Percentiles rank a stretch among this genome's conserved stretches.
phyloP scores from a whole-genome alignment of 805 yeast species.

The Pichia kluyveri region DNA sequence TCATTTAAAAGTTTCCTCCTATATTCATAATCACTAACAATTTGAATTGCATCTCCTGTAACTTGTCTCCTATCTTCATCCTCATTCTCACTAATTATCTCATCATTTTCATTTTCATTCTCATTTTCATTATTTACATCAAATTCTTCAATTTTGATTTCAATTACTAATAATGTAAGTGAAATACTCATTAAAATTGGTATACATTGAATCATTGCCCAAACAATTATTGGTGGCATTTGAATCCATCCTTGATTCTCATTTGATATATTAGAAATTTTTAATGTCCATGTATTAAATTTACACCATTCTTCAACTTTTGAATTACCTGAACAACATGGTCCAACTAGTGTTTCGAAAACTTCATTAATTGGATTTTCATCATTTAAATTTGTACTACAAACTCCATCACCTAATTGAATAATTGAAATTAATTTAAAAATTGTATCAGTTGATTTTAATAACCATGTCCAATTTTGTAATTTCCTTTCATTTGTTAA shows the following conservation, averaged over 20 bases:
- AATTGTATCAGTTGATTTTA: conserved; percentile 15
- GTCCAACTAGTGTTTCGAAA: conserved; percentile 17
- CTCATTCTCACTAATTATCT: conserved; percentile 2
- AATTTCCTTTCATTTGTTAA: background rate
- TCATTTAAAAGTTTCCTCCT: conserved; percentile 4
- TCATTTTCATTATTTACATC: background rate
- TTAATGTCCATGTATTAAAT: conserved; percentile 9
- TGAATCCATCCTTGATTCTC: conserved; percentile 34
- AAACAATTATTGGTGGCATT: conserved; percentile 11
- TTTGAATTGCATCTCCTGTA: background rate
- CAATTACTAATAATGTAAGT: background rate
- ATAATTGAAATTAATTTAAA: conserved; percentile 26
- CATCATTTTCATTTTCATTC: background rate
- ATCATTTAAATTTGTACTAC: conserved; percentile 9
- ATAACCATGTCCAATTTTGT: conserved; percentile 6
- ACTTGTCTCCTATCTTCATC: conserved; percentile 4
- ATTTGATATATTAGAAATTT: conserved; percentile 14
- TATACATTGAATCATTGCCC: conserved; percentile 2
- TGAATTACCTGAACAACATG: conserved; percentile 12
- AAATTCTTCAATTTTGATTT: background rate
- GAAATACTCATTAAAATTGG: conserved; percentile 2
- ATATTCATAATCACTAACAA: conserved; percentile 1
- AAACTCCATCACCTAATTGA: conserved; percentile 32
- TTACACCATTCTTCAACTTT: conserved; percentile 11
- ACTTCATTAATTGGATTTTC: conserved; percentile 8